Conservation (phyloP, 2,329 filamentous ascomycete species). For the Fusarium protoensiforme region DNA sequence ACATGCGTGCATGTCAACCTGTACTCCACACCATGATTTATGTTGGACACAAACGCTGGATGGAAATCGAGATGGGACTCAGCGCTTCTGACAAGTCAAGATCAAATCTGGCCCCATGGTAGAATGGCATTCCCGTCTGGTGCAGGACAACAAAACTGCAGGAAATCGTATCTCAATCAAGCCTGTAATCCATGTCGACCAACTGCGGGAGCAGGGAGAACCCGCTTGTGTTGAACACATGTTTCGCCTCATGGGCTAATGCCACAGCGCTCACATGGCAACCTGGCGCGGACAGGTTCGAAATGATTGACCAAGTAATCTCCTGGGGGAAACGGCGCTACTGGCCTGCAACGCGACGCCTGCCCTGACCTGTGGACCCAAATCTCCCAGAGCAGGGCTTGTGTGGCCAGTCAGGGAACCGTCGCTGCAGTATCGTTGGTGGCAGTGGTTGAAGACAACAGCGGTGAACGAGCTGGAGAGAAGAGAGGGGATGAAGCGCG, state of each 20-base stretch:
- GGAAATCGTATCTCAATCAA: constrained; percentile 5
- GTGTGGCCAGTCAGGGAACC: constrained; percentile 25
- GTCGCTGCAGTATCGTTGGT: constrained; percentile 18
- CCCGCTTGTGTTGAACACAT: constrained; percentile 16
- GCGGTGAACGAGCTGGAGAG: constrained; percentile 37
- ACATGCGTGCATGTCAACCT: not conserved
- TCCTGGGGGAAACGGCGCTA: constrained; percentile 38
- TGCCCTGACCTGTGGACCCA: constrained; percentile 35
- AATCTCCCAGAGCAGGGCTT: constrained; percentile 40
- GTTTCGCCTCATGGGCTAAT: constrained; percentile 23
- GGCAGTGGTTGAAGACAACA: constrained; percentile 35
- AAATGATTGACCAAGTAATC: constrained; percentile 40
- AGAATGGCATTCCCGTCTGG: not conserved
- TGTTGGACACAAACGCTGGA: not conserved
- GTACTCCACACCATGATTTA: not conserved
- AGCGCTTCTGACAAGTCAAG: not conserved
- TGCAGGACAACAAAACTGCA: constrained; percentile 12
- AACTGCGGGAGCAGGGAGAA: constrained; percentile 1
- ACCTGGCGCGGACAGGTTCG: constrained; percentile 30
- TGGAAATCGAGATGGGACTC: not conserved
- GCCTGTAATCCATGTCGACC: not conserved
- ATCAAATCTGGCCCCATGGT: not conserved
- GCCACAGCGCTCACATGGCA: constrained; percentile 36
- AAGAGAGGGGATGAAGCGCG: constrained; percentile 20
- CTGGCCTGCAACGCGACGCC: constrained; percentile 32